Base-by-base conservation (phyloP, 2,329 filamentous ascomycete species). In the Coniochaeta hoffmannii region DNA sequence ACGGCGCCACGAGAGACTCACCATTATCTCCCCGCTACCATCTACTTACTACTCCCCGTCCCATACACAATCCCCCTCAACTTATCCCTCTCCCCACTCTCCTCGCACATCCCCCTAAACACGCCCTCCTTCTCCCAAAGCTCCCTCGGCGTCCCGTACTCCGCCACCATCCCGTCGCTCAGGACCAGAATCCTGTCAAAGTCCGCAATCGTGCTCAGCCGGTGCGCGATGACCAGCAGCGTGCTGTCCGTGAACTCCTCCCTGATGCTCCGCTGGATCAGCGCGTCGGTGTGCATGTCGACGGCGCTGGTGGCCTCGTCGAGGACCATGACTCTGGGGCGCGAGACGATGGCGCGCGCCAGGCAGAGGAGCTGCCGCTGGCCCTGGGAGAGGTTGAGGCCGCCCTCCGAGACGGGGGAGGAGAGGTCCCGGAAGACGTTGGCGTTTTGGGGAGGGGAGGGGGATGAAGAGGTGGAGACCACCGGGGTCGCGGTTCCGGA, bases 241-340 rank as follows among this genome's bases (percentile, higher is more conserved):
- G 87, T 90, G 38, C 80, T 81, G 58, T 82, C 82, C 0, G 76
- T 81, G 60, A 90, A 90, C 66, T 89, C 86, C 63, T 87, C 82
- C 22, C 87, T 78, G 61, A 91, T 90, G 53, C 78, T 83, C 6
- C 84, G 79, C 71, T 91, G 88, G 63, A 91, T 91, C 26, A 89
- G 77, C 1, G 78, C 73, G 65, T 92, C 88, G 0, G 88, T 91
- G 38, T 79, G 75, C 85, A 90, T 89, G 67, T 91, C 88, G 2
- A 92, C 87, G 0, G 88, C 87, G 3, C 82, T 86, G 0, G 89
- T 93, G 0, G 89, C 88, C 71, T 92, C 88, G 66, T 93, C 88
- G 1, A 92, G 78, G 1, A 92, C 83, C 81, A 93, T 87, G 62
- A 93, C 83, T 65, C 87, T 87, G 3, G 88, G 87, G 0, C 85